Evolutionary conservation across 1,284 basidiomycete species (phyloP).

Genomic region (Rhodotorula sp.): DNA sequence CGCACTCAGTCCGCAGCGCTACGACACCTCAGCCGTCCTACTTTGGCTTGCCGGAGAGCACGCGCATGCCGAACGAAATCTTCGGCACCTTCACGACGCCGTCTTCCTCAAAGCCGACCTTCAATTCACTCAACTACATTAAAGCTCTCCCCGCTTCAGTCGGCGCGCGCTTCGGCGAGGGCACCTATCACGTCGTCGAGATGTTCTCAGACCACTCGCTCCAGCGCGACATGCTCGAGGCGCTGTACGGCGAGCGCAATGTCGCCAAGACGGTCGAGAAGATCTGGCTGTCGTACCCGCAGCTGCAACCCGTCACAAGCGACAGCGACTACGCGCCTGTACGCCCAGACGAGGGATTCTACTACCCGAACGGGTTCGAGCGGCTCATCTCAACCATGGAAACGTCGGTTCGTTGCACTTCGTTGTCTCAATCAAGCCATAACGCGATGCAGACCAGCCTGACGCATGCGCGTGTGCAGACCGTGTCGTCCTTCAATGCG

Average conservation of each 20-base stretch:
- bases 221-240: conserved; percentile 66
- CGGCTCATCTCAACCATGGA: conserved; percentile 36
- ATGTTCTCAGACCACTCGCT: conserved; percentile 75
- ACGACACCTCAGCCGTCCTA: conserved; percentile 65
- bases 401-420: not conserved
- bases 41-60: conserved; percentile 62
- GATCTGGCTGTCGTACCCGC: conserved; percentile 53
- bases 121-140: conserved; percentile 88
- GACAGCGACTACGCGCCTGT: conserved; percentile 26
- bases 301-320: conserved; percentile 24
- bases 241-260: conserved; percentile 63
- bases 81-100: conserved; percentile 67
- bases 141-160: conserved; percentile 55
- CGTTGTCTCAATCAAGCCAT: not conserved
- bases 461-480: conserved; percentile 15
- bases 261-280: conserved; percentile 83
- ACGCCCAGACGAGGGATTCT: conserved; percentile 40
- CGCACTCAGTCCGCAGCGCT: conserved; percentile 46
- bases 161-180: not conserved
- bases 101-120: conserved; percentile 65
- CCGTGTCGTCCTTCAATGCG: conserved; percentile 43
- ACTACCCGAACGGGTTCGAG: conserved; percentile 45
- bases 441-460: not conserved
- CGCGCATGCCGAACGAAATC: conserved; percentile 62
- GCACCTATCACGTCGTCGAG: conserved; percentile 66